Conservation (phyloP, 2,329 filamentous ascomycete genomes). For the Aspergillus unguis region DNA sequence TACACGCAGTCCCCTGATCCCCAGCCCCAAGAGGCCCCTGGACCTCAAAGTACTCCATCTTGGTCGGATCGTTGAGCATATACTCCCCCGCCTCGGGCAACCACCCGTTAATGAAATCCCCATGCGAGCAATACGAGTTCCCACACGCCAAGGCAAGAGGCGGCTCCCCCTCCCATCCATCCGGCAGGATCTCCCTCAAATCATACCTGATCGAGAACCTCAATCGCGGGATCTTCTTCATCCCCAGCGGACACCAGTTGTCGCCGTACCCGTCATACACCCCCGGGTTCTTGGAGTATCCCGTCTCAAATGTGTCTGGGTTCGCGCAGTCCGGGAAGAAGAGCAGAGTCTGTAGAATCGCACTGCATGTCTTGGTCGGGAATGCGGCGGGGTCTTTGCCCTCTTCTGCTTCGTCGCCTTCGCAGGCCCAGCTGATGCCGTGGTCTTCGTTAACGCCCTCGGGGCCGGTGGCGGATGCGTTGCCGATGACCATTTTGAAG, state of each 20-base stretch:
- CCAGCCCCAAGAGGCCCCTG: background rate
- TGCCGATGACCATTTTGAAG: constrained; percentile 13
- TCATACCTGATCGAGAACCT: constrained; percentile 20
- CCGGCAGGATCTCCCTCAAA: constrained; percentile 9
- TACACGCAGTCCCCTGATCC: background rate
- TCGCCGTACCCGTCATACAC: constrained; percentile 5
- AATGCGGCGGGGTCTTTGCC: background rate
- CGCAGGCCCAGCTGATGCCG: constrained; percentile 8
- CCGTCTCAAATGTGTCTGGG: background rate
- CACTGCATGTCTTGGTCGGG: background rate
- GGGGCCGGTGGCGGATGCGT: background rate
- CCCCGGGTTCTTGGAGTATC: constrained; percentile 6
- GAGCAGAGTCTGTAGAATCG: constrained; percentile 1
- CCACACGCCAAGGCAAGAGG: constrained; percentile 2
- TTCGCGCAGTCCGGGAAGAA: constrained; percentile 6
- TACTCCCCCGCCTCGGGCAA: constrained; percentile 13
- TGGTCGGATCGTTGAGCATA: constrained; percentile 7
- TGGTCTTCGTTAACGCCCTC: background rate
- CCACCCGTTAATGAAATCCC: constrained; percentile 16
- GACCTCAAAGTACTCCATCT: background rate
- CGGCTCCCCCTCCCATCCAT: constrained; percentile 14
- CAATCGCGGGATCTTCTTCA: constrained; percentile 16
- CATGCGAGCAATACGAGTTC: constrained; percentile 9
- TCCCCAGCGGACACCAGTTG: constrained; percentile 16
- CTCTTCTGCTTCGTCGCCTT: background rate